A percentile compares a stretch with the other conserved stretches of the same genome.
phyloP scores from a whole-genome alignment of 495 filamentous ascomycete species.

The Neurospora sp. region DNA sequence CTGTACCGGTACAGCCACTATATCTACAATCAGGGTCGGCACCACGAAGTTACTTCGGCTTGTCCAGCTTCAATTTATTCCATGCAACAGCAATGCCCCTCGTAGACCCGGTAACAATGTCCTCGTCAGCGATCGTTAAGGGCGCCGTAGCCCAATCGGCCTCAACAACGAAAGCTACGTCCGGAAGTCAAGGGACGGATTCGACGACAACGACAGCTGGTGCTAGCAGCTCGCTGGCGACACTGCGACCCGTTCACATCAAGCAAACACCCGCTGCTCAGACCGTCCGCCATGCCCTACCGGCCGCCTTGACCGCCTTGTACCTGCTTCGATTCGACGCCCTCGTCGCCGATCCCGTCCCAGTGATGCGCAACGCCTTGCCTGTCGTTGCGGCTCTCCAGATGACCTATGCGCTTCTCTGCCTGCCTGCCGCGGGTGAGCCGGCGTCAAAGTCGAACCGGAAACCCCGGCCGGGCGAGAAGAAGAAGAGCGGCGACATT shows the following conservation, averaged over 20 bases:
- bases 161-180: neutral
- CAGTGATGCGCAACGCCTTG: slow-evolving; percentile 50
- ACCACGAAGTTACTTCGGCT: neutral
- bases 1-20: neutral
- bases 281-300: slow-evolving; percentile 22
- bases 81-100: slow-evolving; percentile 18
- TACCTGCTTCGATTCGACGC: slow-evolving; percentile 51
- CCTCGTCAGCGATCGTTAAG: slow-evolving; percentile 13
- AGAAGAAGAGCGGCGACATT: slow-evolving; percentile 21
- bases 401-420: slow-evolving; percentile 54
- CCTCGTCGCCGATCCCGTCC: slow-evolving; percentile 62
- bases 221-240: slow-evolving; percentile 3
- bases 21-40: neutral
- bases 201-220: slow-evolving; percentile 1
- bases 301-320: slow-evolving; percentile 50
- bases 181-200: neutral
- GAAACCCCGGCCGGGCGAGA: slow-evolving; percentile 32
- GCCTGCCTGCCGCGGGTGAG: slow-evolving; percentile 57
- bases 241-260: slow-evolving; percentile 24
- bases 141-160: slow-evolving; percentile 1
- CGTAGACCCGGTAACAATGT: slow-evolving; percentile 23
- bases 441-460: slow-evolving; percentile 16
- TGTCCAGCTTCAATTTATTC: neutral
- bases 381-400: slow-evolving; percentile 56
- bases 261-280: slow-evolving; percentile 23